Conservation (phyloP, 768 basidiomycete genomes). For the Obba rivulosa region DNA sequence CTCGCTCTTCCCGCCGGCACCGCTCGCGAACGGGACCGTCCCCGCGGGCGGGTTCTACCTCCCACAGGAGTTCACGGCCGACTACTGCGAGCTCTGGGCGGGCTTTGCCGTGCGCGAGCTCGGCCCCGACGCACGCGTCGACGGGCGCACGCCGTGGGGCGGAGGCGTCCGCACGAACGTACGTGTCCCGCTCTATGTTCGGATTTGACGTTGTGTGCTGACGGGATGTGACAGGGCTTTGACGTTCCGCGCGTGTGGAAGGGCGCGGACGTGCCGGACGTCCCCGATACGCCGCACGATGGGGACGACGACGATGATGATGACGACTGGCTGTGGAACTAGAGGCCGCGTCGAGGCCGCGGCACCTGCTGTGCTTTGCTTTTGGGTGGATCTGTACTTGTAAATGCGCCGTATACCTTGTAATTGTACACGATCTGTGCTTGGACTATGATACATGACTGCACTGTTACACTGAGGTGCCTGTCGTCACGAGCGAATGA, state of each 20-base stretch:
- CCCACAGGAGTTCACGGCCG: constrained; percentile 26
- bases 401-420: too few species aligned
- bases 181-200: neutral
- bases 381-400: too few species aligned
- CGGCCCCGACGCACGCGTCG: constrained; percentile 68
- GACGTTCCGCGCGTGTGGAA: too few species aligned
- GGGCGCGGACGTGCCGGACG: too few species aligned
- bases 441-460: too few species aligned
- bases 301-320: constrained; percentile 25
- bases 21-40: constrained; percentile 55
- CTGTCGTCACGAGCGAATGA: too few species aligned
- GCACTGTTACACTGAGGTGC: too few species aligned
- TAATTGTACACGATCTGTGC: too few species aligned
- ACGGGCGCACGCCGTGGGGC: constrained; percentile 87
- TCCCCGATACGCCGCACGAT: constrained; percentile 24
- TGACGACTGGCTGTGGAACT: constrained; percentile 17
- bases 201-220: neutral
- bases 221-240: constrained; percentile 24
- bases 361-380: too few species aligned
- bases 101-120: constrained; percentile 81
- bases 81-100: constrained; percentile 82
- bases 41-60: constrained; percentile 76
- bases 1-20: constrained; percentile 75
- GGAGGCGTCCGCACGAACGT: constrained; percentile 76
- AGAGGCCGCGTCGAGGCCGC: too few species aligned